Evolutionary conservation across 331 rosid genomes (phyloP).

Genomic region (Telfairia occidentalis): DNA sequence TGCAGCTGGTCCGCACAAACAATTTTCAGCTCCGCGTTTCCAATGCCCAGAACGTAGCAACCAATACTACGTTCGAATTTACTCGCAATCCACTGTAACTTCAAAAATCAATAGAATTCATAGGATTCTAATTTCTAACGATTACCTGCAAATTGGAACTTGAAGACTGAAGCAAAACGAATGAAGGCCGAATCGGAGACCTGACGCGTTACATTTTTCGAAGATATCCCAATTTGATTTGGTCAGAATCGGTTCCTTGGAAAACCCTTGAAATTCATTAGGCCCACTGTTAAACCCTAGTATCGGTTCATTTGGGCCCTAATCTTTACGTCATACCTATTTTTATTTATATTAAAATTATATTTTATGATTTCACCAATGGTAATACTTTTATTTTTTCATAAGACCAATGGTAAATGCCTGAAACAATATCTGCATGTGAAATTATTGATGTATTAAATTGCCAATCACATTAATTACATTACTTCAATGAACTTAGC

Average conservation of each 20-base stretch:
- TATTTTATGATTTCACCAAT: no score
- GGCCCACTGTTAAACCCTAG: not conserved
- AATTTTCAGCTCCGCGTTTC: not conserved
- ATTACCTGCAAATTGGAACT: not conserved
- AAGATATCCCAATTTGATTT: not conserved
- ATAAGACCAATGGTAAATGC: no score
- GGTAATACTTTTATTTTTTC: no score
- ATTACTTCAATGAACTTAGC: no score
- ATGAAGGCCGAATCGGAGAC: not conserved
- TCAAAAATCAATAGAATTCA: not conserved
- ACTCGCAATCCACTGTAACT: not conserved
- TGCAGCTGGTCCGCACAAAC: conserved; percentile 1
- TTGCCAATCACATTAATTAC: not conserved
- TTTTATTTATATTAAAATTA: not conserved
- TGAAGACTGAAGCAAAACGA: not conserved
- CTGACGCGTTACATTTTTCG: no score
- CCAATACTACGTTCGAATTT: not conserved
- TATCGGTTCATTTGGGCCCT: not conserved
- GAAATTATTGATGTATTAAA: not conserved
- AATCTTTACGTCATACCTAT: not conserved
- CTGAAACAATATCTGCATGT: no score
- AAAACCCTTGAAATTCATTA: not conserved
- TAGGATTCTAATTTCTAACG: not conserved
- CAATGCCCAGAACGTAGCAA: not conserved
- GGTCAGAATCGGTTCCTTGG: not conserved